Evolutionary conservation across 2,329 filamentous ascomycete species (phyloP).

Genomic region (Trichoderma sp.): DNA sequence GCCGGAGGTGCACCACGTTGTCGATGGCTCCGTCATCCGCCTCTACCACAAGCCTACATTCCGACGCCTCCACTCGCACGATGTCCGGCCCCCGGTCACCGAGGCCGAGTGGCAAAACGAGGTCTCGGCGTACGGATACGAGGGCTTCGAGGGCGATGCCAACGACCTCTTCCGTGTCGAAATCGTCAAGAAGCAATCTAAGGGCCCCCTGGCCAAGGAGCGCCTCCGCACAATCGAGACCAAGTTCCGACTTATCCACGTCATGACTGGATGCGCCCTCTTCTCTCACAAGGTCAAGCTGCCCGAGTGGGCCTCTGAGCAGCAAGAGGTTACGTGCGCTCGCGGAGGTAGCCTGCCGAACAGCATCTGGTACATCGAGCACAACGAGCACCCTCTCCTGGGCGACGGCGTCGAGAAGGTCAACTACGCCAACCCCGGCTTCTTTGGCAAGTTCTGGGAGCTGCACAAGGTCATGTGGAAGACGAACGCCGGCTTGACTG

Average conservation of each 20-base stretch:
- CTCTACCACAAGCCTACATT: slow-evolving; percentile 83
- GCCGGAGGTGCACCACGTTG: slow-evolving; percentile 66
- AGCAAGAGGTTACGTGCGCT: slow-evolving; percentile 98
- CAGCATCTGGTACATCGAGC: slow-evolving; percentile 95
- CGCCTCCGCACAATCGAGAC: slow-evolving; percentile 91
- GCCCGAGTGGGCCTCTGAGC: slow-evolving; percentile 95
- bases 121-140: slow-evolving; percentile 94
- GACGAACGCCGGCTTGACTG: slow-evolving; percentile 93
- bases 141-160: slow-evolving; percentile 94
- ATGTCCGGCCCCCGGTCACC: slow-evolving; percentile 82
- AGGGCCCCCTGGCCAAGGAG: slow-evolving; percentile 75
- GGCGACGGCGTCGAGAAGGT: slow-evolving; percentile 81
- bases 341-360: slow-evolving; percentile 89
- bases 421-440: slow-evolving; percentile 92
- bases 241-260: slow-evolving; percentile 91
- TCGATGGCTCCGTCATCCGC: slow-evolving; percentile 77
- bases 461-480: slow-evolving; percentile 98
- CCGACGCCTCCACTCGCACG: slow-evolving; percentile 92
- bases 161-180: slow-evolving; percentile 96
- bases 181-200: slow-evolving; percentile 88
- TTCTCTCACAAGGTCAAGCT: slow-evolving; percentile 99
- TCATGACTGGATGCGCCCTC: slow-evolving; percentile 94
- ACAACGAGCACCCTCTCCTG: slow-evolving; percentile 81
- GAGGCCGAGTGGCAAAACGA: slow-evolving; percentile 95
- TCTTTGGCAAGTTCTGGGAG: slow-evolving; percentile 98